Conservation (phyloP, 2,329 filamentous ascomycete species). For the Cladosporium sp. region DNA sequence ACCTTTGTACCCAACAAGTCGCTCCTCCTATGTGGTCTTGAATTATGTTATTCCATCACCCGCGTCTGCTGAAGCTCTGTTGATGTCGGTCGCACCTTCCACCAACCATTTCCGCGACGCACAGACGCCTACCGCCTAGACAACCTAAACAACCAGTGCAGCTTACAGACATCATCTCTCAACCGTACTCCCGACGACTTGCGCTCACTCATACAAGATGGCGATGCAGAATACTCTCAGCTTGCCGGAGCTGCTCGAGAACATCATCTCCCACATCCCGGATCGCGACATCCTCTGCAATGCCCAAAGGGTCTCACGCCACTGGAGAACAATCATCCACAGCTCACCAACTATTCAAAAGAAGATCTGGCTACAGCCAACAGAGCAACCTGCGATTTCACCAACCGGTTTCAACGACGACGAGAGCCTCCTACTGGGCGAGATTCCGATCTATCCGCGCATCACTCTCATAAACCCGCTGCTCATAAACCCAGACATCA, state of each 20-base stretch:
- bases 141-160: no score
- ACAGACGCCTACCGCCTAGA: background rate
- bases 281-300: background rate
- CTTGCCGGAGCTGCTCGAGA: background rate
- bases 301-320: background rate
- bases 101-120: background rate
- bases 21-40: no score
- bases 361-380: background rate
- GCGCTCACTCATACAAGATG: no score
- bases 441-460: background rate
- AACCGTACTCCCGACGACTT: no score
- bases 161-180: no score
- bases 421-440: background rate
- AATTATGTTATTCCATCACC: no score
- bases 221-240: background rate
- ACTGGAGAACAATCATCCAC: background rate
- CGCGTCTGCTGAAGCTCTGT: no score
- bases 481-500: background rate
- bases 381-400: background rate
- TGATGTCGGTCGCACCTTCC: background rate
- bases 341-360: background rate
- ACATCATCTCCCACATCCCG: background rate
- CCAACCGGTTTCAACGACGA: background rate
- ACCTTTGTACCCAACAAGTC: no score
- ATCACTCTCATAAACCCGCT: background rate